Percentiles rank a stretch among this genome's conserved stretches.
Conservation (phyloP, 1,139 yeast genomes). For the Zygosaccharomyces pseudobailii region DNA sequence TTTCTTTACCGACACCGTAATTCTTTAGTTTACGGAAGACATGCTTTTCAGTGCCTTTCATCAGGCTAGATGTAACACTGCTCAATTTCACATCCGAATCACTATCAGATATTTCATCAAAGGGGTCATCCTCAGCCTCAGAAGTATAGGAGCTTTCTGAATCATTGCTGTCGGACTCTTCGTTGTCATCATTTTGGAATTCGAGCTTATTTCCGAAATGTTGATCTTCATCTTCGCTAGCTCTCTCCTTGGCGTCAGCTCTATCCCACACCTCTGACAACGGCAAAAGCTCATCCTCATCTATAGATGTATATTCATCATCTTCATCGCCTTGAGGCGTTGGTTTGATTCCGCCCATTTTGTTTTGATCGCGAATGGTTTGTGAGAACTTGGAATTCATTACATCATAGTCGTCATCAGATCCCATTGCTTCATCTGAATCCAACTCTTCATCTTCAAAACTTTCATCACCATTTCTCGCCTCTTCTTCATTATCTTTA, state of each 20-base stretch:
- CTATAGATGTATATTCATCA: constrained; percentile 48
- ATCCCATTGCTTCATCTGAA: constrained; percentile 72
- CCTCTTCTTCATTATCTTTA: constrained; percentile 23
- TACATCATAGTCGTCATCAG: constrained; percentile 70
- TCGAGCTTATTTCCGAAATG: constrained; percentile 11
- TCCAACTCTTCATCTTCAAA: constrained; percentile 68
- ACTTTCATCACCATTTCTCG: constrained; percentile 36
- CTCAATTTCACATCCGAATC: constrained; percentile 39
- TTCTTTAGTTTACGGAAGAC: constrained; percentile 48
- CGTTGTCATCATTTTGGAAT: constrained; percentile 23
- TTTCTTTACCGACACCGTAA: constrained; percentile 46
- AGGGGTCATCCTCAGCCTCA: constrained; percentile 34
- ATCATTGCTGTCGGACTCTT: constrained; percentile 31
- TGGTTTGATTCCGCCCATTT: constrained; percentile 33
- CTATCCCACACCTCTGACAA: constrained; percentile 86
- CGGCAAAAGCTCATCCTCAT: constrained; percentile 69
- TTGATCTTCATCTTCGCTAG: constrained; percentile 40
- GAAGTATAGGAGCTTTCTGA: constrained; percentile 23
- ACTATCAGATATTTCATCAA: constrained; percentile 34
- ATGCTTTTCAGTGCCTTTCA: constrained; percentile 35
- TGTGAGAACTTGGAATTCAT: constrained; percentile 64
- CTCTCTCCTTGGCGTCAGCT: constrained; percentile 32
- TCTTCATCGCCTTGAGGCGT: constrained; percentile 38
- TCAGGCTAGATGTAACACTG: constrained; percentile 32
- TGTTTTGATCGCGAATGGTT: constrained; percentile 53